Evolutionary conservation across 768 basidiomycete genomes (phyloP), one percentile per base, ranked within the genome.

Genomic region (Antrodiella citrinella): DNA sequence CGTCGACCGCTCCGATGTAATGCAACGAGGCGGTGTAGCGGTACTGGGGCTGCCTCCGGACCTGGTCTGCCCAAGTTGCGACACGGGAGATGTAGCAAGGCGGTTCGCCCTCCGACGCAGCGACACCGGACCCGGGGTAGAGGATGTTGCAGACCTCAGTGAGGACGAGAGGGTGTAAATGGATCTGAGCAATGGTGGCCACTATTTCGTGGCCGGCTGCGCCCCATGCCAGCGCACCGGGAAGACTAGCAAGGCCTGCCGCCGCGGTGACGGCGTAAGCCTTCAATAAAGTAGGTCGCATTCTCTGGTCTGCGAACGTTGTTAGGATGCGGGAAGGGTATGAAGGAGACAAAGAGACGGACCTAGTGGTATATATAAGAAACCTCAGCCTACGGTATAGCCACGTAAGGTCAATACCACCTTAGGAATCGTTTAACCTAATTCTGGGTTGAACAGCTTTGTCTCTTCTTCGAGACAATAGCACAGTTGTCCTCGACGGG

Each of bases 121-220:
- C 30, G 21, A 5, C 2, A 1, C 45, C 4, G 9, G 53, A 48
- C 7, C 50, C 45, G 52, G 69, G 66, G 54, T 82, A 74, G 55
- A 96, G 82, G 58, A 97, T 82, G 23, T 70, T 65, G 56, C 86
- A 89, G 48, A 96, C 68, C 25, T 72, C 74, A 2, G 78, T 73
- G 38, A 84, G 72, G 3, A 85, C 82, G 2, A 69, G 70, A 0
- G 89, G 88, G 63, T 90, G 79, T 2, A 97, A 77, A 63, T 96
- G 81, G 52, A 94, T 90, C 63, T 97, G 87, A 1, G 95, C 95
- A 50, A 98, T 87, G 3, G 93, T 95, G 1, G 93, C 94, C 4
- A 91, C 80, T 25, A 96, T 84, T 70, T 96, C 88, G 59, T 97
- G 94, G 3, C 94, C 91, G 12, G 69, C 73, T 9, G 61, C 63